These are phyloP conservation scores for Geosmithia flava DNA, from an alignment of 2,329 filamentous ascomycete species.

Conservation along the genomic window DNA sequence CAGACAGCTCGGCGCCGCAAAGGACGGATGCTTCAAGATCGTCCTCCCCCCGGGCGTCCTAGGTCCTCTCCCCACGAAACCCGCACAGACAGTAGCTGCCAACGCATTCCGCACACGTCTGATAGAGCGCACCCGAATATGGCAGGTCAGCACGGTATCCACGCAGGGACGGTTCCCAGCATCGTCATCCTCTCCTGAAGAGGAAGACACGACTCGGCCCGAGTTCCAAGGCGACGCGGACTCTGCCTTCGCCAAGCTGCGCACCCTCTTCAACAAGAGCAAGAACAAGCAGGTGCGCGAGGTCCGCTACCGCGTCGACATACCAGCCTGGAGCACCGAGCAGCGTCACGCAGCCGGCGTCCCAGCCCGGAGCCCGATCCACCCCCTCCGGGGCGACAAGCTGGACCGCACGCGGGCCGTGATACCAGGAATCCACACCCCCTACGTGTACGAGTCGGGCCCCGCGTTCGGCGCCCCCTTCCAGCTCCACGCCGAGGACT, in stretches of 20 bases:
- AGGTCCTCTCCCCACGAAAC: constrained; percentile 18
- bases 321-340: constrained; percentile 22
- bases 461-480: constrained; percentile 24
- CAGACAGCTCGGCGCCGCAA: constrained; percentile 13
- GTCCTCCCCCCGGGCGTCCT: constrained; percentile 17
- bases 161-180: constrained; percentile 19
- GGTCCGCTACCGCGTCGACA: constrained; percentile 23
- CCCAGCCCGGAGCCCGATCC: constrained; percentile 21
- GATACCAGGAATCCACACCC: constrained; percentile 25
- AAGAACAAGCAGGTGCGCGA: constrained; percentile 21
- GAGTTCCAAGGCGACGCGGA: neutral
- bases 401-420: constrained; percentile 22
- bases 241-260: constrained; percentile 16
- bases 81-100: constrained; percentile 14
- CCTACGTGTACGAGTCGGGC: constrained; percentile 26
- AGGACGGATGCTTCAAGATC: constrained; percentile 25
- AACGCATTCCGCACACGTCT: constrained; percentile 23
- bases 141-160: constrained; percentile 20
- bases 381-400: constrained; percentile 22
- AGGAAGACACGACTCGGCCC: constrained; percentile 3
- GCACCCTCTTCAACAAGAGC: constrained; percentile 21
- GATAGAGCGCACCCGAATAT: constrained; percentile 20
- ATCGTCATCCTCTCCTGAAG: constrained; percentile 6
- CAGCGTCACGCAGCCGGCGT: constrained; percentile 22
- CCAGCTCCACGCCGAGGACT: constrained; percentile 27